Evolutionary conservation across 2,329 filamentous ascomycete species (phyloP), one percentile per base, ranked within the genome.

Genomic region (Stemphylium vesicarium): DNA sequence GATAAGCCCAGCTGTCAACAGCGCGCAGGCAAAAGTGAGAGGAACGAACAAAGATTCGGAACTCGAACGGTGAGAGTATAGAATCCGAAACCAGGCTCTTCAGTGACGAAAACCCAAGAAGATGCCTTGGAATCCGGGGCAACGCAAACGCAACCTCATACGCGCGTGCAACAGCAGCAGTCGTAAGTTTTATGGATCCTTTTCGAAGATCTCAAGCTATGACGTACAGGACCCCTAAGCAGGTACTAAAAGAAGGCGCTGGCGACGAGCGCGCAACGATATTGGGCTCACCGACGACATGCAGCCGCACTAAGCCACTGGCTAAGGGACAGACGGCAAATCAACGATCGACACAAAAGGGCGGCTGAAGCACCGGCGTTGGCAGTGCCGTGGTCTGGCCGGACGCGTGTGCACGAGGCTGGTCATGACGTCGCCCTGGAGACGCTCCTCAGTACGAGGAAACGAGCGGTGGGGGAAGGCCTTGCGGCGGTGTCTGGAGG

Each of bases 121-220:
- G 50, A 43, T 36, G 38, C 45, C 32, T 37, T 41, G 31, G 35
- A 13, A 31, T 45, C 45, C n/a, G 32, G 52, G 37, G 41, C 45
- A 10, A 11, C 26, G 24, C 24, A 48, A 12, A 61, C 53, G 33
- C 40, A 46, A 54, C 40, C 56, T 53, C 58, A 57, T 53, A 65
- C 67, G 63, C 65, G 63, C 59, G 62, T 52, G 65, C 56, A 41
- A 57, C 59, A 58, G 53, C 44, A 60, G 50, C 47, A 37, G 58
- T 57, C 50, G 56, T 56, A 50, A 51, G 35, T 60, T 65, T 68
- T 65, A 66, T 68, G 64, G 68, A 62, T 50, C 41, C 52, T 35
- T 26, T 38, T 44, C 31, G 40, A 39, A 50, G 54, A 53, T 60
- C 42, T 45, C 33, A 20, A 43, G 38, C 61, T 56, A 68, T 71